Evolutionary conservation across 257 asterid genomes (phyloP), one percentile per base, ranked within the genome.

Genomic region (Galeopsis tetrahit): DNA sequence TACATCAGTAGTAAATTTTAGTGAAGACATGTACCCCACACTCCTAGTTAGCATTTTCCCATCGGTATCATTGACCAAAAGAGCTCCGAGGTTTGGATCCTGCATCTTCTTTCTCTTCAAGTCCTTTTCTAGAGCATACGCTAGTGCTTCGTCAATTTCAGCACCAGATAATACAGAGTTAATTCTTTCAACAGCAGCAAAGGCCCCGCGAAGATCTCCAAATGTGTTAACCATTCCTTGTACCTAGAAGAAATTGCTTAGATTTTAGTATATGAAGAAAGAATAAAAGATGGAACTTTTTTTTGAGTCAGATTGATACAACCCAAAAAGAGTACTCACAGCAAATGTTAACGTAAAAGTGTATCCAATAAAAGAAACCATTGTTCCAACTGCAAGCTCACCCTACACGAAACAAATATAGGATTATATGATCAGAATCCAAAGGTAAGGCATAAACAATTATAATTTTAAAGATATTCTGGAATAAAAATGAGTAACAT

Each of bases 151-250:
- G 55, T 94, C 99, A 72, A 89, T 85, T 79, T 89, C 93, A 69
- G 90, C 80, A 58, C 85, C 85, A 62, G 95, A 84, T 71, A 94
- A 78, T 73, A 94, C 89, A 35, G 99, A 83, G 85, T 94, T 94
- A 59, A 94, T 94, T 75, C 99, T 89, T 59, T 88, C 99, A 53
- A 83, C 76, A 71, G 99, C 97, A 71, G 99, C 98, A 32, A 94
- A 87, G 71, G 98, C 99, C 70, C 87, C 97, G 51, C 99, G 95
- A 81, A 94, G 97, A 84, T 91, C 99, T 71, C 96, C 99, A 77
- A 91, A 85, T 38, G 99, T 94, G 89, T 94, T 91, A 74, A 94
- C 98, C 61, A 87, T 85, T 44, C 97, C 99, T 91, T 94, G 99
- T 83, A 94, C 99, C 99, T 94, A 70, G 71, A 81, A 80, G 58